Evolutionary conservation across 2,329 filamentous ascomycete genomes (phyloP).

Genomic region (Aspergillus novofumigatus): DNA sequence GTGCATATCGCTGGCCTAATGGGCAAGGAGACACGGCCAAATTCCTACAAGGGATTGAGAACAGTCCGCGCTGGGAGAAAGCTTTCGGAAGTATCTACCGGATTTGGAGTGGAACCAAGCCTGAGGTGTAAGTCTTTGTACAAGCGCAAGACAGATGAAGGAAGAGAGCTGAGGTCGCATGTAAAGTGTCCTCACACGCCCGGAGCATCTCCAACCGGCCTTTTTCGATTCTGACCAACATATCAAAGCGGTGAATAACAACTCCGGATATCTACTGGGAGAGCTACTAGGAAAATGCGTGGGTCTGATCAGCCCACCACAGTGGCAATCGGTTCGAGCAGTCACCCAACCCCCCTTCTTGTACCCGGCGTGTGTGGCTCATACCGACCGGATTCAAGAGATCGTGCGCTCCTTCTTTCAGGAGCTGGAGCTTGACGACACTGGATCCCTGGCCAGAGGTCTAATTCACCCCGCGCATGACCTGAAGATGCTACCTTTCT

Average conservation of each 20-base stretch:
- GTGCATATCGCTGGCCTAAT: constrained; percentile 28
- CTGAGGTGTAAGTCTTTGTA: constrained; percentile 35
- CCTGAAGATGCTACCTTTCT: too few relatives aligned
- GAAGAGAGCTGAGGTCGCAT: too few relatives aligned
- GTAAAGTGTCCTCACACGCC: constrained; percentile 33
- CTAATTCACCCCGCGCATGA: too few relatives aligned
- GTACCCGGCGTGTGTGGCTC: neutral
- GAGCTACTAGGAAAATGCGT: constrained; percentile 43
- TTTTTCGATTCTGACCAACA: constrained; percentile 46
- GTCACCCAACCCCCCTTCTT: constrained; percentile 3
- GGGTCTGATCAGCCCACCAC: constrained; percentile 35
- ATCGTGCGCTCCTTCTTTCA: too few relatives aligned
- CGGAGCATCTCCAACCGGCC: constrained; percentile 33
- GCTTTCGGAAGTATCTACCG: constrained; percentile 37
- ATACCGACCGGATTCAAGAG: constrained; percentile 2
- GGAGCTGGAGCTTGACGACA: too few relatives aligned
- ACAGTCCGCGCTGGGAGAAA: constrained; percentile 30
- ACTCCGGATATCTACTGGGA: constrained; percentile 39
- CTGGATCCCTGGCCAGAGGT: too few relatives aligned
- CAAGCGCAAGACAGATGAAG: neutral
- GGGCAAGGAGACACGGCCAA: constrained; percentile 40
- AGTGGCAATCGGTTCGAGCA: constrained; percentile 8
- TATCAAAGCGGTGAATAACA: constrained; percentile 39
- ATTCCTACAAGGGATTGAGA: constrained; percentile 35
- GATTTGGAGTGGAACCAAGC: constrained; percentile 35